Conservation (phyloP, 495 filamentous ascomycete genomes). For the Peziza echinospora region DNA sequence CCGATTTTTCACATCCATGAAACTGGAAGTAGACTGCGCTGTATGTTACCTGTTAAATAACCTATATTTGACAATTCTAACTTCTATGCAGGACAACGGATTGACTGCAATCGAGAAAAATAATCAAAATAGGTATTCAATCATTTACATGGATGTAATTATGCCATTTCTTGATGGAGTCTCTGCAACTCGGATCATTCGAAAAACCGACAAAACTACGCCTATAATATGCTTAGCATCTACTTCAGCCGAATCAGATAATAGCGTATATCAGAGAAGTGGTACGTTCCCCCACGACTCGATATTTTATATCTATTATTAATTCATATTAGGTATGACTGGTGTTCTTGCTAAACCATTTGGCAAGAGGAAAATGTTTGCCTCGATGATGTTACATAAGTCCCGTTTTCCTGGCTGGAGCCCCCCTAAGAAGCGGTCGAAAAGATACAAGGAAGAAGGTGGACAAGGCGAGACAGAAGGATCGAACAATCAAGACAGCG, state of each 20-base stretch:
- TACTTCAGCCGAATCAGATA: conserved; percentile 18
- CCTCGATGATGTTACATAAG: too few species aligned
- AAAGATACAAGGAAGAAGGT: too few species aligned
- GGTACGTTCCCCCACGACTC: background rate
- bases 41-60: conserved; percentile 50
- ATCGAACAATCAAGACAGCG: too few species aligned
- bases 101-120: conserved; percentile 86
- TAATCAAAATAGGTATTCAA: conserved; percentile 61
- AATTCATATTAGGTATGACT: background rate
- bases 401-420: too few species aligned
- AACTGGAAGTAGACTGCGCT: conserved; percentile 73
- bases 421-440: too few species aligned
- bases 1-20: conserved; percentile 77
- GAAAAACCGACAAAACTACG: conserved; percentile 60
- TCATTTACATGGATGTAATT: conserved; percentile 97
- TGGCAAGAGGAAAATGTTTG: conserved; percentile 1
- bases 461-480: too few species aligned
- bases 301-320: background rate
- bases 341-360: background rate
- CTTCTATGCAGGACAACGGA: conserved; percentile 47
- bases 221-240: conserved; percentile 98
- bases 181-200: conserved; percentile 80
- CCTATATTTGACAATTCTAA: too few species aligned
- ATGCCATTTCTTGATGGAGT: conserved; percentile 95
- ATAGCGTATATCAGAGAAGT: background rate